These are phyloP conservation scores for Solanum tarapatanum DNA, from an alignment of 257 asterid species.

Conservation along the genomic window DNA sequence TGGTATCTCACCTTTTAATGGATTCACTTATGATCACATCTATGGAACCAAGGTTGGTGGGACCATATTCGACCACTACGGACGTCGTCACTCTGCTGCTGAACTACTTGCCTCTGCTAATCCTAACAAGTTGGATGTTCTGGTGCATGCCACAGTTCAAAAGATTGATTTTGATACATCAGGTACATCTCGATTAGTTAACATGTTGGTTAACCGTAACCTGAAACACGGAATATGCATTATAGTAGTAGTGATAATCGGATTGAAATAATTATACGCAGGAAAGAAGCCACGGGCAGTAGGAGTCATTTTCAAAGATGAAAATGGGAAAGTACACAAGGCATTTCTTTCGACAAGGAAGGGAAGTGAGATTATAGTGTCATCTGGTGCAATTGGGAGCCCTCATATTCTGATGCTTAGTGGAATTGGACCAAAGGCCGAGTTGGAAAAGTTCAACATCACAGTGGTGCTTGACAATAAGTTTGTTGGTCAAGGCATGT, in stretches of 20 bases:
- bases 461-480: constrained; percentile 58
- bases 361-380: constrained; percentile 61
- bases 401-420: constrained; percentile 87
- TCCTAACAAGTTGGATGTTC: constrained; percentile 47
- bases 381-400: constrained; percentile 94
- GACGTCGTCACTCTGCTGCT: constrained; percentile 89
- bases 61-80: constrained; percentile 69
- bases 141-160: constrained; percentile 71
- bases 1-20: constrained; percentile 90
- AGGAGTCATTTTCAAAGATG: constrained; percentile 81
- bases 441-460: constrained; percentile 50
- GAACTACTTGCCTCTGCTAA: constrained; percentile 80
- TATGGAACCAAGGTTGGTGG: constrained; percentile 97
- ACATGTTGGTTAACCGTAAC: background rate
- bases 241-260: background rate
- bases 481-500: constrained; percentile 69
- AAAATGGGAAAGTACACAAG: constrained; percentile 53
- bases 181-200: constrained; percentile 20
- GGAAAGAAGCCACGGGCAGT: constrained; percentile 60
- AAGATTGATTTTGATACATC: constrained; percentile 55
- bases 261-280: background rate
- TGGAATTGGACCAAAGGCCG: constrained; percentile 76
- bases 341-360: constrained; percentile 54
- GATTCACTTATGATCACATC: constrained; percentile 83
- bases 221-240: background rate